These are phyloP conservation scores for Xylaria sp. DNA, from an alignment of 2,329 filamentous ascomycete genomes.

Conservation along the genomic window DNA sequence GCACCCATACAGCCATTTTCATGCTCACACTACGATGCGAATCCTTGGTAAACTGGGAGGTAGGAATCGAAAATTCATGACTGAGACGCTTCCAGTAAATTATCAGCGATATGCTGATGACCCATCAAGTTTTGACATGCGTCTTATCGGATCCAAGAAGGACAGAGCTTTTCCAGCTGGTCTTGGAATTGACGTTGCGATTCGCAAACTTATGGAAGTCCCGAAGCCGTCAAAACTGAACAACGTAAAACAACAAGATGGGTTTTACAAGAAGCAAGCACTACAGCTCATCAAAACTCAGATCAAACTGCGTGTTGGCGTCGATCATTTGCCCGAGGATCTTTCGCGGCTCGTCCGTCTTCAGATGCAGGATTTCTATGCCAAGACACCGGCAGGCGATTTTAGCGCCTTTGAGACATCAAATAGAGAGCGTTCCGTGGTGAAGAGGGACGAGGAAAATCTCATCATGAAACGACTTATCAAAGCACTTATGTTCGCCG, in stretches of 20 bases:
- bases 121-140: constrained; percentile 82
- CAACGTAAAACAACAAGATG: constrained; percentile 67
- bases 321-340: constrained; percentile 87
- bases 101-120: constrained; percentile 91
- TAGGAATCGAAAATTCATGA: constrained; percentile 94
- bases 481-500: constrained; percentile 85
- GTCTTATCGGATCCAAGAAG: constrained; percentile 85
- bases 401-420: constrained; percentile 74
- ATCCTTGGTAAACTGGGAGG: constrained; percentile 97
- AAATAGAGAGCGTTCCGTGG: constrained; percentile 80
- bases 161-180: constrained; percentile 87
- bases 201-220: constrained; percentile 83
- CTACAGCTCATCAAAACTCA: constrained; percentile 87
- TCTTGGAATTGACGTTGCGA: constrained; percentile 85
- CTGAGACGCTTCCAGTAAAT: constrained; percentile 80
- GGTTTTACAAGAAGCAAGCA: constrained; percentile 91
- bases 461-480: constrained; percentile 81
- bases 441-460: constrained; percentile 87
- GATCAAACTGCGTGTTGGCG: constrained; percentile 87
- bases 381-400: constrained; percentile 73
- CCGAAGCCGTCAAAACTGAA: constrained; percentile 64
- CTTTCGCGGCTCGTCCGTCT: constrained; percentile 82
- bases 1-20: constrained; percentile 94
- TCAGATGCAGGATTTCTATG: constrained; percentile 83
- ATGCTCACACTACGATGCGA: constrained; percentile 95